Evolutionary conservation across 805 yeast species (phyloP).

Genomic region (Kregervanrija pseudodelftensis): DNA sequence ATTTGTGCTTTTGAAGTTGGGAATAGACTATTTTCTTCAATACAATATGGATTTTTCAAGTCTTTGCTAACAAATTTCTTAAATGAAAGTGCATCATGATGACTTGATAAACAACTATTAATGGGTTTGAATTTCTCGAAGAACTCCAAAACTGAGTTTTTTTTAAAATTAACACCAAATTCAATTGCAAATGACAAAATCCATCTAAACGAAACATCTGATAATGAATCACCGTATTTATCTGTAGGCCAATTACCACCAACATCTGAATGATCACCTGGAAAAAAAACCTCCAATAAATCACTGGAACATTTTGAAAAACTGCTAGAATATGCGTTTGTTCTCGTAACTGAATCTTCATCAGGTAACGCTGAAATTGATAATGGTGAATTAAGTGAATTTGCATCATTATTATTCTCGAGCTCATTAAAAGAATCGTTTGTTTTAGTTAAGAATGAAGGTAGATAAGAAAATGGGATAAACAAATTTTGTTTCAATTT

Average conservation of each 20-base stretch:
- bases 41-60: slow-evolving; percentile 1
- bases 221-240: slow-evolving; percentile 33
- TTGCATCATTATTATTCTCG: slow-evolving; percentile 3
- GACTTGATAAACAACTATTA: slow-evolving; percentile 38
- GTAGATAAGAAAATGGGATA: slow-evolving; percentile 34
- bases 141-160: slow-evolving; percentile 34
- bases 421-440: slow-evolving; percentile 9
- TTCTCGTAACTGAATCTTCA: slow-evolving; percentile 8
- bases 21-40: slow-evolving; percentile 8
- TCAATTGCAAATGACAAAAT: slow-evolving; percentile 46
- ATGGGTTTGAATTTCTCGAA: slow-evolving; percentile 31
- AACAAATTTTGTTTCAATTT: slow-evolving; percentile 55
- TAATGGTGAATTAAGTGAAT: not conserved
- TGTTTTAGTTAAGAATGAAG: slow-evolving; percentile 13
- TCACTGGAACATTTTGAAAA: slow-evolving; percentile 21
- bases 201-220: slow-evolving; percentile 55
- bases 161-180: slow-evolving; percentile 42
- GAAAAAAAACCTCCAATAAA: slow-evolving; percentile 54
- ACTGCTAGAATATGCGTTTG: slow-evolving; percentile 15
- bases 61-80: slow-evolving; percentile 7
- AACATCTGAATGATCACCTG: slow-evolving; percentile 63
- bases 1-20: slow-evolving; percentile 4
- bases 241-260: slow-evolving; percentile 63
- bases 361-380: not conserved
- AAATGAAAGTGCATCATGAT: slow-evolving; percentile 44